These are phyloP conservation scores for Scytalidium sp. DNA, from an alignment of 2,329 filamentous ascomycete species.

Conservation along the genomic window DNA sequence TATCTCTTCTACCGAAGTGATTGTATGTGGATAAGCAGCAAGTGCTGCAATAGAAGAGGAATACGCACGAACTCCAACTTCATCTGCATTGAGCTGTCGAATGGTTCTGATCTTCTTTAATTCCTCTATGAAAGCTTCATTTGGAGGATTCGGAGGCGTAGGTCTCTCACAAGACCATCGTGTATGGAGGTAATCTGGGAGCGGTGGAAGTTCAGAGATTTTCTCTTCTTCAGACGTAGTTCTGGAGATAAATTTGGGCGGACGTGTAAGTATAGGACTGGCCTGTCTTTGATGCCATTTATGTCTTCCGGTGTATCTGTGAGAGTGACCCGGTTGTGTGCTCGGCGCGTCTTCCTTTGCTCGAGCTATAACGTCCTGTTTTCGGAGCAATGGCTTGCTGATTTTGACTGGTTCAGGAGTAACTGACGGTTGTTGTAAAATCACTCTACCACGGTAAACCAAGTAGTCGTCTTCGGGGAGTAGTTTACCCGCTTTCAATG, in stretches of 20 bases:
- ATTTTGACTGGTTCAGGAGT: not conserved
- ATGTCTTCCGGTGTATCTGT: constrained; percentile 11
- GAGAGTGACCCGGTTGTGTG: constrained; percentile 18
- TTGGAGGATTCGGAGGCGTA: constrained; percentile 67
- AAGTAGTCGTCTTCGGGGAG: constrained; percentile 50
- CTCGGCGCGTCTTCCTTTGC: constrained; percentile 19
- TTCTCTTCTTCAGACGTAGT: constrained; percentile 78
- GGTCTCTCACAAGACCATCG: constrained; percentile 79
- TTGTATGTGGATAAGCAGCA: constrained; percentile 67
- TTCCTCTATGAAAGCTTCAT: constrained; percentile 69
- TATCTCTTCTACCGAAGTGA: constrained; percentile 35
- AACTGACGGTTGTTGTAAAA: constrained; percentile 3
- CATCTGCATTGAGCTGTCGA: constrained; percentile 69
- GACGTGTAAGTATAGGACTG: constrained; percentile 29
- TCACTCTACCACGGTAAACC: constrained; percentile 47
- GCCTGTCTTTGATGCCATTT: constrained; percentile 7
- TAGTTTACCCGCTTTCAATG: constrained; percentile 38
- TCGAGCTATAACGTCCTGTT: constrained; percentile 24
- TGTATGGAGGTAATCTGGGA: constrained; percentile 65
- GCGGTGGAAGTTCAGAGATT: constrained; percentile 50
- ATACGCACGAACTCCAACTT: constrained; percentile 81
- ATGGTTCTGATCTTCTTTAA: constrained; percentile 72
- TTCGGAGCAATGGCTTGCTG: constrained; percentile 4
- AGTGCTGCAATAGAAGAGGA: constrained; percentile 81
- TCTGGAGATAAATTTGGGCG: constrained; percentile 52